Percentiles rank a stretch among this genome's conserved stretches.
These are phyloP conservation scores for Ramularia endophylla DNA, from an alignment of 2,329 filamentous ascomycete genomes.

Conservation along the genomic window DNA sequence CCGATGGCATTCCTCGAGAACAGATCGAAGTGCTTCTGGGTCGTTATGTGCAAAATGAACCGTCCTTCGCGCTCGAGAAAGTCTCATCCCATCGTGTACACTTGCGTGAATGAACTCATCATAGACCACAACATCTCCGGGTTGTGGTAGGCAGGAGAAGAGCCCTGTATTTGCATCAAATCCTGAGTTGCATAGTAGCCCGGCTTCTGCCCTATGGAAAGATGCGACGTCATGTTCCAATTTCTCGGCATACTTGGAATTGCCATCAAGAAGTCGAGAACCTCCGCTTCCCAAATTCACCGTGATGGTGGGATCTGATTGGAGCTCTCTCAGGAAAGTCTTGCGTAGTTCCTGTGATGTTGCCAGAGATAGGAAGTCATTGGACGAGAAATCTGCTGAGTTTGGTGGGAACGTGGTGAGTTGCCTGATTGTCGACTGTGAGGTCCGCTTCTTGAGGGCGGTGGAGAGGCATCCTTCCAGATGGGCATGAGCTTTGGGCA, in stretches of 20 bases:
- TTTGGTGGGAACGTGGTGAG: constrained; percentile 41
- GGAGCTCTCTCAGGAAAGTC: constrained; percentile 45
- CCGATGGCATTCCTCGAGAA: constrained; percentile 29
- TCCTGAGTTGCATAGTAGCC: constrained; percentile 54
- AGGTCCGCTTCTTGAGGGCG: constrained; percentile 35
- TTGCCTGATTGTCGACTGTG: constrained; percentile 41
- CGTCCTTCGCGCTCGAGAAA: constrained; percentile 49
- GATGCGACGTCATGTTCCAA: constrained; percentile 53
- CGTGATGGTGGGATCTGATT: constrained; percentile 20
- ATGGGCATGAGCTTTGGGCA: constrained; percentile 1
- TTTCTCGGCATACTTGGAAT: constrained; percentile 54
- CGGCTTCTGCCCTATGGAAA: constrained; percentile 55
- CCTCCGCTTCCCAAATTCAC: constrained; percentile 50
- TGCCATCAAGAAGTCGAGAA: constrained; percentile 60
- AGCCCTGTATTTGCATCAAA: constrained; percentile 47
- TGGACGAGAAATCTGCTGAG: constrained; percentile 56
- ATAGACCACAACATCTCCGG: constrained; percentile 54
- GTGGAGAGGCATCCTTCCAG: constrained; percentile 24
- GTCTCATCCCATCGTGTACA: constrained; percentile 68
- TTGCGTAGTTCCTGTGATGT: constrained; percentile 42
- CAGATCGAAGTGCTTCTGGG: constrained; percentile 31
- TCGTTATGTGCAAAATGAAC: constrained; percentile 55
- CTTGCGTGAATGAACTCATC: constrained; percentile 75
- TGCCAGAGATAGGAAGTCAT: constrained; percentile 58
- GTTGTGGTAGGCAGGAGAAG: constrained; percentile 44